Conservation (phyloP, 2,329 filamentous ascomycete species). For the Diplodia scrobiculata region DNA sequence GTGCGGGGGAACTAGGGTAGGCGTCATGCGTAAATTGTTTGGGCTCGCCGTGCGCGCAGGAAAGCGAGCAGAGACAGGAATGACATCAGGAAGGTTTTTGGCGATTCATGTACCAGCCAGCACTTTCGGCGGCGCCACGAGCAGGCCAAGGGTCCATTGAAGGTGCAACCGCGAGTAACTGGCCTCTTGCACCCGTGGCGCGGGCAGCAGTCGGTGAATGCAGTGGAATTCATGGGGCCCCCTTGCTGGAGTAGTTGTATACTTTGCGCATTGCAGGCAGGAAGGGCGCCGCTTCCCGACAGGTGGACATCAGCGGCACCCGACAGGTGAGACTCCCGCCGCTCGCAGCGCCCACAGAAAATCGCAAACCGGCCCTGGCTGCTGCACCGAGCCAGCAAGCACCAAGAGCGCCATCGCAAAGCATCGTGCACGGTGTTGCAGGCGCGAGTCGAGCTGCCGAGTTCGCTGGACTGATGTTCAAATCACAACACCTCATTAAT, state of each 20-base stretch:
- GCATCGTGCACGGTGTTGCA: neutral
- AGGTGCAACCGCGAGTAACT: neutral
- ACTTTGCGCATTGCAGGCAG: neutral
- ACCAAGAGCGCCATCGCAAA: neutral
- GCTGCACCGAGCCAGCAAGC: neutral
- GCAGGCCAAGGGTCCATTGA: neutral
- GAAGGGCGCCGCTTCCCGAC: neutral
- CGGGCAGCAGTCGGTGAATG: neutral
- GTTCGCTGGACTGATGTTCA: conserved; percentile 1
- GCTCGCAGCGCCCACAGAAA: conserved; percentile 17
- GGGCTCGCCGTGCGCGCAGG: conserved; percentile 9
- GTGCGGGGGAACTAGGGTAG: conserved; percentile 34
- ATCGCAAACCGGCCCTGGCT: neutral
- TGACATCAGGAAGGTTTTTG: conserved; percentile 15
- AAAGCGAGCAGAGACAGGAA: conserved; percentile 22
- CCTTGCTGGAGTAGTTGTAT: neutral
- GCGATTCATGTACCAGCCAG: conserved; percentile 5
- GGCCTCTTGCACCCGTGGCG: neutral
- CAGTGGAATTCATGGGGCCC: neutral
- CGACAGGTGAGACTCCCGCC: neutral
- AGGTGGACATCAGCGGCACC: neutral
- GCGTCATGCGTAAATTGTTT: conserved; percentile 24
- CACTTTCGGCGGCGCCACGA: neutral
- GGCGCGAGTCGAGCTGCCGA: neutral
- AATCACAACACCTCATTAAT: conserved; percentile 29